phyloP scores from a whole-genome alignment of 2,329 filamentous ascomycete species.

The Fusarium bactridioides region DNA sequence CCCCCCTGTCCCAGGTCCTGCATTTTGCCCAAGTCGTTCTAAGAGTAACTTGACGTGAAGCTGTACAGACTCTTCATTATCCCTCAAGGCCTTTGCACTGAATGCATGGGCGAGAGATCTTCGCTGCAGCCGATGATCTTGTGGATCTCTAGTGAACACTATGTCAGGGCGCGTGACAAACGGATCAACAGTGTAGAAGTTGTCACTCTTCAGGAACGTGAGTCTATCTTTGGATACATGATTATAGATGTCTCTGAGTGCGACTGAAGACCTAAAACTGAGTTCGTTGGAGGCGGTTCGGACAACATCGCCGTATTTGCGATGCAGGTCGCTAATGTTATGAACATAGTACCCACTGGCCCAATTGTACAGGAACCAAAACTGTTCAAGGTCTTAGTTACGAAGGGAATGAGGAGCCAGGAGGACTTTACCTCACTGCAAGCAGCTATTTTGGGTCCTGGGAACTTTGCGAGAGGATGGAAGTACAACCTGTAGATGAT shows the following conservation, averaged over 20 bases:
- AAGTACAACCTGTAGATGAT: conserved; percentile 22
- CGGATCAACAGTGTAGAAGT: conserved; percentile 5
- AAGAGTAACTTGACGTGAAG: not conserved
- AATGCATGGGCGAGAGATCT: conserved; percentile 20
- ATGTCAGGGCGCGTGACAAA: not conserved
- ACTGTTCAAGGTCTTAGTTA: not conserved
- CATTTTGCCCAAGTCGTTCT: not conserved
- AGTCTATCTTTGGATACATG: conserved; percentile 6
- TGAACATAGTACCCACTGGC: not conserved
- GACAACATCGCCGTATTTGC: conserved; percentile 32
- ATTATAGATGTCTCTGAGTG: conserved; percentile 31
- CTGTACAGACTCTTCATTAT: conserved; percentile 8
- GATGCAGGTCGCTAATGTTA: not conserved
- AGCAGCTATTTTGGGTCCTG: conserved; percentile 32
- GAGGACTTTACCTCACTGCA: conserved; percentile 14
- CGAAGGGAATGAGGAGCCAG: rapidly evolving
- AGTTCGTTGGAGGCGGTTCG: conserved; percentile 29
- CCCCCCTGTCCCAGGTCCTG: not conserved
- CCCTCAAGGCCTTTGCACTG: conserved; percentile 7
- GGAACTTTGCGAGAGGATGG: conserved; percentile 33
- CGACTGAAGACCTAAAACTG: conserved; percentile 7
- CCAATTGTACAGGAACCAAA: not conserved
- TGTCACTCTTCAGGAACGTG: conserved; percentile 12
- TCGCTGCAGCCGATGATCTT: conserved; percentile 12
- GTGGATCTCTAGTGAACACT: not conserved